These are phyloP conservation scores for Hippophae tibetana DNA, from an alignment of 306 rosid genomes.

Conservation along the genomic window DNA sequence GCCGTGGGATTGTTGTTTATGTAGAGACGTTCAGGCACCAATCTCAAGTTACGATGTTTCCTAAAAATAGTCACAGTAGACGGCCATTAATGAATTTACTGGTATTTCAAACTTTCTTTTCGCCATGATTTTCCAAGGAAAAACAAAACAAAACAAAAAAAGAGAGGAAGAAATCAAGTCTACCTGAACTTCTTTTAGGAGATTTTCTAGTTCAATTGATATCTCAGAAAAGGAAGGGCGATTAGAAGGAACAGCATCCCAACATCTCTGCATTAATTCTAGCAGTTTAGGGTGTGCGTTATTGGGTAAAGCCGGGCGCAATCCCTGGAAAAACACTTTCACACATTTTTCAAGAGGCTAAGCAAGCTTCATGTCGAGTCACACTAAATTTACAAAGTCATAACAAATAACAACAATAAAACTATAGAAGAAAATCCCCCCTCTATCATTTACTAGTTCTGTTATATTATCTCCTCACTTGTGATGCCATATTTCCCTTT, in stretches of 20 bases:
- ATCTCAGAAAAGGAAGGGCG: slow-evolving; percentile 75
- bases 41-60: slow-evolving; percentile 37
- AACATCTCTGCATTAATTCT: slow-evolving; percentile 83
- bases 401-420: too few relatives aligned
- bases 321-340: slow-evolving; percentile 53
- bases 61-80: slow-evolving; percentile 30
- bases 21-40: slow-evolving; percentile 30
- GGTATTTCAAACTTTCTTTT: not conserved
- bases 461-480: too few relatives aligned
- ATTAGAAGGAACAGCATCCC: slow-evolving; percentile 69
- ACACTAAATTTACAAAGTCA: too few relatives aligned
- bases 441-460: too few relatives aligned
- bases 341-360: not conserved
- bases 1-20: slow-evolving; percentile 26
- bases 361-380: too few relatives aligned
- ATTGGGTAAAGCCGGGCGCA: slow-evolving; percentile 82
- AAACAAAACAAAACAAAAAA: not conserved
- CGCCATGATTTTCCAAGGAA: not conserved
- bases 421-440: too few relatives aligned
- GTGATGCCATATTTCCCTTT: too few relatives aligned
- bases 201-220: slow-evolving; percentile 59
- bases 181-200: slow-evolving; percentile 39
- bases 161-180: not conserved
- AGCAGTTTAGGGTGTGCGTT: slow-evolving; percentile 62
- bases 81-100: not conserved